Percentiles rank a stretch among this genome's conserved stretches.
phyloP scores from a whole-genome alignment of 345 rosid species.

The Gossypium longicalyx region DNA sequence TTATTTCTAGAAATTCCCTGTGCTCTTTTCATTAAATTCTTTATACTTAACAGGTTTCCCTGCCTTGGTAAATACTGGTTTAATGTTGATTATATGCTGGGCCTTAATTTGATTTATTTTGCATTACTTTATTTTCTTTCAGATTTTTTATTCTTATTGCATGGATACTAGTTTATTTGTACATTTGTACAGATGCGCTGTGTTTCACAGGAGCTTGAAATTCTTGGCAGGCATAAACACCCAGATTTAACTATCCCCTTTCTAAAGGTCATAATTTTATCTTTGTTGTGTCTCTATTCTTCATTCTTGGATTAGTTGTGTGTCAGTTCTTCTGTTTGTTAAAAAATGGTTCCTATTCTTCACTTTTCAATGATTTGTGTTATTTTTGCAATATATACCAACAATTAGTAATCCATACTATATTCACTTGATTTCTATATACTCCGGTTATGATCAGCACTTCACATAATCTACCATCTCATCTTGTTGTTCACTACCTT shows the following conservation, averaged over 20 bases:
- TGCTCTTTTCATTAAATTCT: not conserved
- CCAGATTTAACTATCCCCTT: conserved; percentile 81
- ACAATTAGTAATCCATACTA: not conserved
- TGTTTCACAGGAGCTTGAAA: conserved; percentile 79
- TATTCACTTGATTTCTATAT: not conserved
- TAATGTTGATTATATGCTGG: not conserved
- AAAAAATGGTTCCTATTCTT: not conserved
- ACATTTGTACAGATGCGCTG: conserved; percentile 62
- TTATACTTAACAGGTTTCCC: not conserved
- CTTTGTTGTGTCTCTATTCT: not conserved
- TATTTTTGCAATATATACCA: not conserved
- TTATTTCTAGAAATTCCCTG: not conserved
- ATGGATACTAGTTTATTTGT: conserved; percentile 2
- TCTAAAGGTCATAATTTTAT: conserved; percentile 56
- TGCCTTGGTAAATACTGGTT: not conserved
- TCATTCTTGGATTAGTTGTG: not conserved
- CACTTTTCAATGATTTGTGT: not conserved
- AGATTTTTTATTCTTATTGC: not conserved
- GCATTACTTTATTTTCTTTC: not conserved
- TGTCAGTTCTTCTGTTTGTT: not conserved
- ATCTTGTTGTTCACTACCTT: not conserved
- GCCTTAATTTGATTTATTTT: conserved; percentile 1
- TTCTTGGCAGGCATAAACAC: conserved; percentile 87
- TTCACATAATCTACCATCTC: conserved; percentile 2
- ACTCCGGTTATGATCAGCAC: not conserved